These are phyloP conservation scores for Saturnispora mendoncae DNA, from an alignment of 805 yeast species.

Conservation along the genomic window DNA sequence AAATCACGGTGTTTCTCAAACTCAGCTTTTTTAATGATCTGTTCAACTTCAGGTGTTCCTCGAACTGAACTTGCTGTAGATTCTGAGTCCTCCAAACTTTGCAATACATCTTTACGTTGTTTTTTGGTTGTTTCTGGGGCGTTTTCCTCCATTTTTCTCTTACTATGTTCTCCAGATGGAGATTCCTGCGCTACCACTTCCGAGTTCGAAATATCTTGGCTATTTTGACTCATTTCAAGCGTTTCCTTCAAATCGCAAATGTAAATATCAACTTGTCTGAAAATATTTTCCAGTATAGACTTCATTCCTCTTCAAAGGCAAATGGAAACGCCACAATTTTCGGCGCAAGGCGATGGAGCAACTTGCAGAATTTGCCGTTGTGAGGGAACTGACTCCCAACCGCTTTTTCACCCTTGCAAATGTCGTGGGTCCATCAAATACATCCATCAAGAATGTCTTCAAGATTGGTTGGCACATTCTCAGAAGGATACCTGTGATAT, in stretches of 20 bases:
- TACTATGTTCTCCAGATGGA: not conserved
- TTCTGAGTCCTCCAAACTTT: not conserved
- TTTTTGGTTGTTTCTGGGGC: not conserved
- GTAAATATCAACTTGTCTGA: not conserved
- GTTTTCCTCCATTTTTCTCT: not conserved
- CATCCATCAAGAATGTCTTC: slow-evolving; percentile 85
- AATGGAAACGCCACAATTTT: too few relatives aligned
- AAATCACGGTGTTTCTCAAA: not conserved
- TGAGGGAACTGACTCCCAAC: slow-evolving; percentile 71
- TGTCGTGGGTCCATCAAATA: slow-evolving; percentile 91
- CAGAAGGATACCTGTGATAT: slow-evolving; percentile 72
- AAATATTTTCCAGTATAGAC: not conserved
- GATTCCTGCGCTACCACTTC: too few relatives aligned
- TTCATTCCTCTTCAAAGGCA: not conserved
- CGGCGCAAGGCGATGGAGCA: too few relatives aligned
- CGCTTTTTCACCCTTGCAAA: slow-evolving; percentile 83
- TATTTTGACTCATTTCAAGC: too few relatives aligned
- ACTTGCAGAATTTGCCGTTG: slow-evolving; percentile 93
- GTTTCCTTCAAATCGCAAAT: too few relatives aligned
- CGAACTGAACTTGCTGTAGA: not conserved
- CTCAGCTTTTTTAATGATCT: slow-evolving; percentile 4
- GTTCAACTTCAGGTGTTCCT: slow-evolving; percentile 2
- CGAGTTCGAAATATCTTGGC: too few relatives aligned
- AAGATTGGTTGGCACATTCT: slow-evolving; percentile 77
- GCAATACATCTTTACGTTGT: not conserved